phyloP scores from a whole-genome alignment of 176 grass and related monocot genomes.

The Oropetium thomaeum region DNA sequence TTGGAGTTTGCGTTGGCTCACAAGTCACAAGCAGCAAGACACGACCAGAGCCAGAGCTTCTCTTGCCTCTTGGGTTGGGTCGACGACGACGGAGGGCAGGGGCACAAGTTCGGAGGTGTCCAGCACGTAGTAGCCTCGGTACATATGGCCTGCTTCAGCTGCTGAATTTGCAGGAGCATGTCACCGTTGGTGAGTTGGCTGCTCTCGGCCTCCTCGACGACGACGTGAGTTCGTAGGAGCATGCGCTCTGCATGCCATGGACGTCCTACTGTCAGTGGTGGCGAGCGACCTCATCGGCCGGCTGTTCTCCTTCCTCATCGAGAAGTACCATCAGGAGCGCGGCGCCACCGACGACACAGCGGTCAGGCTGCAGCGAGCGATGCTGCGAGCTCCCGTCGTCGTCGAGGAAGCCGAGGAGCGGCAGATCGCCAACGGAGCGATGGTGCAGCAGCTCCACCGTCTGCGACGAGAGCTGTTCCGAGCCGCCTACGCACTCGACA shows the following conservation, averaged over 20 bases:
- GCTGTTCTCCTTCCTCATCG: not conserved
- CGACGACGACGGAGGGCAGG: too few species aligned
- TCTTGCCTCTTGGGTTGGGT: too few species aligned
- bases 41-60: too few species aligned
- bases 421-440: not conserved
- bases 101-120: slow-evolving; percentile 11
- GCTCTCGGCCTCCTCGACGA: slow-evolving; percentile 20
- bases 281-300: not conserved
- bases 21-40: too few species aligned
- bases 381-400: slow-evolving; percentile 8
- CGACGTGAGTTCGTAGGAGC: not conserved
- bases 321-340: not conserved
- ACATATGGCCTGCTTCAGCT: not conserved
- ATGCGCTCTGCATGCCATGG: not conserved
- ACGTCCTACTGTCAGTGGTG: not conserved
- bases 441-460: slow-evolving; percentile 7
- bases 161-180: slow-evolving; percentile 9
- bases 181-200: not conserved
- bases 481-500: not conserved
- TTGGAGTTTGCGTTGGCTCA: too few species aligned
- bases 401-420: slow-evolving; percentile 22
- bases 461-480: not conserved
- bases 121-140: not conserved
- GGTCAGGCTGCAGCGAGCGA: not conserved
- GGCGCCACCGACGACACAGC: not conserved